Percentiles rank a stretch among this genome's conserved stretches.
These are phyloP conservation scores for Didymella segeticola DNA, from an alignment of 2,329 filamentous ascomycete species.

Conservation along the genomic window DNA sequence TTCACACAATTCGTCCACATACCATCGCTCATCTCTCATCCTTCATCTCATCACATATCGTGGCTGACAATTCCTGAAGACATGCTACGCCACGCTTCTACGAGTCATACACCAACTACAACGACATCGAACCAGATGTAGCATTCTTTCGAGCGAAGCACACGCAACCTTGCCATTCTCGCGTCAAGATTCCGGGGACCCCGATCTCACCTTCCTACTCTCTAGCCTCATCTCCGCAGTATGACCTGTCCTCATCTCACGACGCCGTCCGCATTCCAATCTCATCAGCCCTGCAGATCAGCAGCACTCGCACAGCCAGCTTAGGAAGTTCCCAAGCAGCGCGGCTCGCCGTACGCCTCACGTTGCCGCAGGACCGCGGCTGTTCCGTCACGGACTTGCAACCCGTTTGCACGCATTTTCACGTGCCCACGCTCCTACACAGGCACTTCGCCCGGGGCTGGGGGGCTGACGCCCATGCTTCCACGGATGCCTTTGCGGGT, in stretches of 20 bases:
- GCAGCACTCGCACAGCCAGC: background rate
- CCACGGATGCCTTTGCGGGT: too few relatives aligned
- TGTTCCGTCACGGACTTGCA: background rate
- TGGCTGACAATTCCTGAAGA: background rate
- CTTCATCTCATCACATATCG: background rate
- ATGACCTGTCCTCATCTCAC: background rate
- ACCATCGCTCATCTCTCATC: background rate
- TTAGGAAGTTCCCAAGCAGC: slow-evolving; percentile 9
- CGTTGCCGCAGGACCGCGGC: background rate
- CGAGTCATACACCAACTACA: background rate
- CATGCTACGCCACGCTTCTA: background rate
- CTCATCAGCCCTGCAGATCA: slow-evolving; percentile 12
- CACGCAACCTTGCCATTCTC: background rate
- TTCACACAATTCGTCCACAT: too few relatives aligned
- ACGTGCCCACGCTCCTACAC: background rate
- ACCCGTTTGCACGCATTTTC: background rate
- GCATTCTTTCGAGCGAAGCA: background rate
- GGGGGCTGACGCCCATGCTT: too few relatives aligned
- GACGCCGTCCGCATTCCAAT: background rate
- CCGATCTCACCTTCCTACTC: background rate
- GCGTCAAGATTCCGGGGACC: background rate
- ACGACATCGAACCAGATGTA: background rate
- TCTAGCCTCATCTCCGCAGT: slow-evolving; percentile 4
- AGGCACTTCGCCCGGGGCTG: too few relatives aligned
- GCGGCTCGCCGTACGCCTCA: slow-evolving; percentile 9